These are phyloP conservation scores for Linanthus parryae DNA, from an alignment of 148 eudicot species.

Conservation along the genomic window DNA sequence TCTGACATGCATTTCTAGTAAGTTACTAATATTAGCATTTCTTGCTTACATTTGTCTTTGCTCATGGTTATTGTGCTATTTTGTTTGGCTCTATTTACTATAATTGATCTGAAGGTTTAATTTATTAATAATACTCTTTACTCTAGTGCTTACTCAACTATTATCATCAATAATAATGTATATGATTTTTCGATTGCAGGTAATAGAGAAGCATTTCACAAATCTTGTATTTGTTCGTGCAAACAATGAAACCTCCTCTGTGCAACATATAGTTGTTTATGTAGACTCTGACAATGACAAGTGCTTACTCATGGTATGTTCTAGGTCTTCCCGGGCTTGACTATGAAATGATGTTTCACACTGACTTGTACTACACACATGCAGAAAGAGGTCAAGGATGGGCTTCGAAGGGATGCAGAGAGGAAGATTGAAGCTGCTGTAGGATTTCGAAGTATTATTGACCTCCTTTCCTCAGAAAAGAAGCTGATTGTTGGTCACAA, in stretches of 20 bases:
- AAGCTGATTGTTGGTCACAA: slow-evolving; percentile 97
- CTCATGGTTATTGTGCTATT: no score
- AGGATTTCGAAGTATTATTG: slow-evolving; percentile 89
- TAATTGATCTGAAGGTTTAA: no score
- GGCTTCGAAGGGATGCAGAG: slow-evolving; percentile 41
- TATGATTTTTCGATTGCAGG: slow-evolving; percentile 37
- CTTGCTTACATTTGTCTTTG: no score
- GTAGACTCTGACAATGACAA: slow-evolving; percentile 58
- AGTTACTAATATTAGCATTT: no score
- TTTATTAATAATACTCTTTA: no score
- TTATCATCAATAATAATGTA: slow-evolving; percentile 12
- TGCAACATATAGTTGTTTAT: slow-evolving; percentile 61
- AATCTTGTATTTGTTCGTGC: slow-evolving; percentile 69
- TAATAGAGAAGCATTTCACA: slow-evolving; percentile 54
- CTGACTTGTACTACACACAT: slow-evolving; percentile 11
- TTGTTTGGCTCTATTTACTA: no score
- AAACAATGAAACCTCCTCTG: slow-evolving; percentile 38
- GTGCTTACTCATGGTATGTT: slow-evolving; percentile 64
- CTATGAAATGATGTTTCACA: not conserved
- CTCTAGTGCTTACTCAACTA: no score
- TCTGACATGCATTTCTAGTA: no score
- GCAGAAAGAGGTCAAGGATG: slow-evolving; percentile 64
- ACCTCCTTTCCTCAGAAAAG: slow-evolving; percentile 72
- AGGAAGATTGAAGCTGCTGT: slow-evolving; percentile 62
- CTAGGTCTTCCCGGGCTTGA: not conserved